Evolutionary conservation across 495 filamentous ascomycete genomes (phyloP).

Genomic region (Talaromyces trachyspermus): DNA sequence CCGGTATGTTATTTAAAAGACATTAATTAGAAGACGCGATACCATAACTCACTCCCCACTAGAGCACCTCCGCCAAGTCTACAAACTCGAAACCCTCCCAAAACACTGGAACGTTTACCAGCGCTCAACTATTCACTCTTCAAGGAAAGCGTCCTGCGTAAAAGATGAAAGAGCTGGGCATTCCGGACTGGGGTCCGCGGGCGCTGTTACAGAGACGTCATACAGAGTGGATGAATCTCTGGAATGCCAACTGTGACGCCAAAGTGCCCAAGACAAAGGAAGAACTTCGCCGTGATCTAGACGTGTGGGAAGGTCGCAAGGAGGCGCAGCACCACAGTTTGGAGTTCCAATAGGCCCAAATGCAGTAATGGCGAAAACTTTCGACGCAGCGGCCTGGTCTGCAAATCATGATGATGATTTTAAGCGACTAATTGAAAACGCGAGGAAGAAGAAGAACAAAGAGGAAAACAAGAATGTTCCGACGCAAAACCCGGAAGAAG

Average conservation of each 20-base stretch:
- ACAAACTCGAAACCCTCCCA: conserved; percentile 7
- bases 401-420: conserved; percentile 65
- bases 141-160: conserved; percentile 65
- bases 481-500: conserved; percentile 15
- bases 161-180: conserved; percentile 79
- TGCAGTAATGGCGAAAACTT: conserved; percentile 68
- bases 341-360: conserved; percentile 20
- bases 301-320: conserved; percentile 78
- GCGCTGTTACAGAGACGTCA: conserved; percentile 69
- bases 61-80: neutral
- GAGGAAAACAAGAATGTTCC: conserved; percentile 14
- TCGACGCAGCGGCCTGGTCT: conserved; percentile 73
- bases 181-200: conserved; percentile 60
- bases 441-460: conserved; percentile 34
- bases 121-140: conserved; percentile 73
- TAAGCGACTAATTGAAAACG: conserved; percentile 64
- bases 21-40: too few relatives aligned
- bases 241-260: conserved; percentile 95
- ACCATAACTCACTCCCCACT: neutral
- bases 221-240: conserved; percentile 88
- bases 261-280: conserved; percentile 57
- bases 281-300: conserved; percentile 69
- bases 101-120: conserved; percentile 55
- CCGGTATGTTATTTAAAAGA: conserved; percentile 16
- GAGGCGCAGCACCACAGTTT: conserved; percentile 21